Evolutionary conservation across 805 yeast genomes (phyloP).

Genomic region (Starmerella potacharoeniae): DNA sequence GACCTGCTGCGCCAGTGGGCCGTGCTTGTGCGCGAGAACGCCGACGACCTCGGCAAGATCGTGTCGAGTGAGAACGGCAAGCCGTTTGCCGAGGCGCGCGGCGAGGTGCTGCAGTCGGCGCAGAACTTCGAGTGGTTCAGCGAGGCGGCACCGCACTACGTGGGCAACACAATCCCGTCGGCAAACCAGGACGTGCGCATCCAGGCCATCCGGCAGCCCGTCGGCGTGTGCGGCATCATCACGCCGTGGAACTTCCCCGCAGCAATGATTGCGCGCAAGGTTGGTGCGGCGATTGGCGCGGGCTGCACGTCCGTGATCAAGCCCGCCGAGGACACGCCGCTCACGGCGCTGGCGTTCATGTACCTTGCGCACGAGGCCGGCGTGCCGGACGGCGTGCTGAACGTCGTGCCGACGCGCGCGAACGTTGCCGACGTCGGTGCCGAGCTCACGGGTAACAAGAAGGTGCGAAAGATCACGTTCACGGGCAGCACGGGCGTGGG

Average conservation of each 20-base stretch:
- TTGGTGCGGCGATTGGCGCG: conserved; percentile 68
- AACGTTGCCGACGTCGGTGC: conserved; percentile 38
- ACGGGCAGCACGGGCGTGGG: conserved; percentile 74
- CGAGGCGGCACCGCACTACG: conserved; percentile 56
- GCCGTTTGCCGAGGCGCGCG: conserved; percentile 56
- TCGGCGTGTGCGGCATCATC: conserved; percentile 68
- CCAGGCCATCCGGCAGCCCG: conserved; percentile 55
- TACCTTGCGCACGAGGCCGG: conserved; percentile 54
- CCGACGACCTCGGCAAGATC: conserved; percentile 53
- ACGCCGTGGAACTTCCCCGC: conserved; percentile 83
- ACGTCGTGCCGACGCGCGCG: conserved; percentile 40
- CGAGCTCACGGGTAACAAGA: conserved; percentile 43
- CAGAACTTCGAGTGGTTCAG: conserved; percentile 84
- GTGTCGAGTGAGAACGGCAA: conserved; percentile 67
- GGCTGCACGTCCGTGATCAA: conserved; percentile 70
- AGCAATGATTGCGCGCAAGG: conserved; percentile 64
- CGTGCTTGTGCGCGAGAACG: conserved; percentile 43
- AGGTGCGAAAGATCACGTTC: conserved; percentile 57
- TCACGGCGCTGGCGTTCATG: conserved; percentile 59
- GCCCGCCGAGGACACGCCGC: conserved; percentile 70
- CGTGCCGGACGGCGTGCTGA: conserved; percentile 57
- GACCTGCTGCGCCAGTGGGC: conserved; percentile 42
- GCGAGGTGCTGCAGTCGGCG: conserved; percentile 56
- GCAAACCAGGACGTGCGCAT: conserved; percentile 39
- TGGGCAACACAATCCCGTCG: conserved; percentile 58